Evolutionary conservation across 495 filamentous ascomycete species (phyloP).

Genomic region (Trichoderma asperelloides): DNA sequence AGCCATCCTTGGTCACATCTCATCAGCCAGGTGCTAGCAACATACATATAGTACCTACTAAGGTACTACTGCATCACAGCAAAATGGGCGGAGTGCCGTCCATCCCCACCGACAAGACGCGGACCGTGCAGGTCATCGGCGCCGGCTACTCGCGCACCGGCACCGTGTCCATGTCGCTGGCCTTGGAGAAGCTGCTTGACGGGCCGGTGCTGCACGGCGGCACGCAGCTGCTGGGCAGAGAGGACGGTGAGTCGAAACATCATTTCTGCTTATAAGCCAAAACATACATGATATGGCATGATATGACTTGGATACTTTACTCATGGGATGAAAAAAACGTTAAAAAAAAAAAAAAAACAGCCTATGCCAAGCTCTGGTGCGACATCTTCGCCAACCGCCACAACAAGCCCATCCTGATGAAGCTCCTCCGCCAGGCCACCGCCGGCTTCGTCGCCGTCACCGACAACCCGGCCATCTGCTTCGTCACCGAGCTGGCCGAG

Average conservation of each 20-base stretch:
- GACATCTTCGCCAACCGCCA: slow-evolving; percentile 16
- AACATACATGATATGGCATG: too few species aligned
- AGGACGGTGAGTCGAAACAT: slow-evolving; percentile 18
- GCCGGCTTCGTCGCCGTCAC: slow-evolving; percentile 27
- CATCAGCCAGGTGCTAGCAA: too few species aligned
- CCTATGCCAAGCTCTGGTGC: slow-evolving; percentile 7
- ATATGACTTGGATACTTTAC: too few species aligned
- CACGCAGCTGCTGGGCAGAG: slow-evolving; percentile 22
- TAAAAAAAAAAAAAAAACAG: too few species aligned
- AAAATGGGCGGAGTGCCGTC: slow-evolving; percentile 25
- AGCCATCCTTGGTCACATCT: too few species aligned
- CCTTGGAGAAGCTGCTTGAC: slow-evolving; percentile 36
- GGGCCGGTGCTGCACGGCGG: slow-evolving; percentile 32
- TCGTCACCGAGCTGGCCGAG: slow-evolving; percentile 28
- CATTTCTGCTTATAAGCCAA: too few species aligned
- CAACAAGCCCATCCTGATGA: slow-evolving; percentile 16
- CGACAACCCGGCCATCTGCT: slow-evolving; percentile 23
- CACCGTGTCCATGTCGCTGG: slow-evolving; percentile 37
- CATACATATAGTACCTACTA: too few species aligned
- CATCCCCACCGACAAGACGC: slow-evolving; percentile 23
- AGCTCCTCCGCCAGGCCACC: slow-evolving; percentile 20
- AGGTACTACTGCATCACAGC: background rate
- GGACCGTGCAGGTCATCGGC: slow-evolving; percentile 37
- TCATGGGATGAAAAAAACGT: too few species aligned
- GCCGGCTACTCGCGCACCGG: slow-evolving; percentile 45